Evolutionary conservation across 208 protist species (phyloP), one percentile per base, ranked within the genome.

Genomic region (Leptomonas seymouri): DNA sequence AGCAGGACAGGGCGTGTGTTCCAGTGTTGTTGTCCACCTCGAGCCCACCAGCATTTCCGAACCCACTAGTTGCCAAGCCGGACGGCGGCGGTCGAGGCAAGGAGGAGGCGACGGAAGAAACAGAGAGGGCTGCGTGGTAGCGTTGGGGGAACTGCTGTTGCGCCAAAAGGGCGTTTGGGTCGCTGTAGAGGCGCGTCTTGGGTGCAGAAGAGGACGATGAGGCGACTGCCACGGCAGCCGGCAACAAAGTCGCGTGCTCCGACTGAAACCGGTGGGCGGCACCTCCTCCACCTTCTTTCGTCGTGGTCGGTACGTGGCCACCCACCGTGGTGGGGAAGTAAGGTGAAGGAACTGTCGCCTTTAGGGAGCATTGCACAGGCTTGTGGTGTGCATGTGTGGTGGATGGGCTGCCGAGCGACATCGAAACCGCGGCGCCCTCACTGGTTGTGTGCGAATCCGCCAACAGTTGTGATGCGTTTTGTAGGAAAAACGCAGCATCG

Each of bases 1-100:
- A 71, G 21, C 70, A 77, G 14, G 71, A 64, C 20, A 59, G 34
- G 14, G 59, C 69, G 31, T 62, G 57, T 2, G 63, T 64, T 57
- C 12, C 28, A 2, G 39, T 12, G 61, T 31, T 48, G 45, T 48
- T 65, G 46, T 31, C 58, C 39, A 34, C 45, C 1, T 61, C 56
- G 14, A 62, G 2, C 1, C 61, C 34, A 6, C 60, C 62, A 56
- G 54, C 42, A 45, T 28, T 50, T 44, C 28, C 59, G 30, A 30
- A 53, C 14, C 41, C 60, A 7, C 51, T 55, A 15, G 39, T n/a
- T 1, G 21, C 34, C 14, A 48, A 57, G 61, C 61, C 36, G 12
- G 61, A 57, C 14, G 46, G 30, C 31, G 61, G 61, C 15, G 61
- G 61, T 16, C 61, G 61, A n/a, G 59, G 62, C 58, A 75, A 31